These are phyloP conservation scores for Sarcomyxa edulis DNA, from an alignment of 768 basidiomycete genomes.

Conservation along the genomic window DNA sequence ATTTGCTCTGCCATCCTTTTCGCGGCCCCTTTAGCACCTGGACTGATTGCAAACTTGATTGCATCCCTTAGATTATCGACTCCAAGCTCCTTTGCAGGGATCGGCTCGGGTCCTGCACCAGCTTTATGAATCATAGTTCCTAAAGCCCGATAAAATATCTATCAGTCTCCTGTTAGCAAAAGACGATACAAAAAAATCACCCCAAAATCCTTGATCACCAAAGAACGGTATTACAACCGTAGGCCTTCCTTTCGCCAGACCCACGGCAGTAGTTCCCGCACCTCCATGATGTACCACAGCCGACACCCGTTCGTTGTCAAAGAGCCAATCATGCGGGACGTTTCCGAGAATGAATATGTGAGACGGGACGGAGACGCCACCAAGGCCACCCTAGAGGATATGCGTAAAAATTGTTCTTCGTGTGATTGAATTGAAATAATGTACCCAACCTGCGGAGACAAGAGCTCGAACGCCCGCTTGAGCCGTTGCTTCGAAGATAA, in stretches of 20 bases:
- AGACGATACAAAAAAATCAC: conserved; percentile 18
- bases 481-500: conserved; percentile 52
- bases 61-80: conserved; percentile 47
- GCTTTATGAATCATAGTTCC: conserved; percentile 59
- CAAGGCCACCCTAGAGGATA: conserved; percentile 42
- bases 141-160: conserved; percentile 18
- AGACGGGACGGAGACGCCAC: conserved; percentile 42
- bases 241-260: conserved; percentile 51
- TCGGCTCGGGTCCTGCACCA: conserved; percentile 58
- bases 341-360: conserved; percentile 61
- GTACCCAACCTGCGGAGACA: conserved; percentile 59
- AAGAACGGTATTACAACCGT: conserved; percentile 65
- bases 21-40: conserved; percentile 44
- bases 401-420: not conserved
- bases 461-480: conserved; percentile 53
- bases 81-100: conserved; percentile 45
- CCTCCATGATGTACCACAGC: conserved; percentile 65
- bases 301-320: conserved; percentile 44
- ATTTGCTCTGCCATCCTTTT: conserved; percentile 45
- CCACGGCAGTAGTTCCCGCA: conserved; percentile 63
- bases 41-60: conserved; percentile 41
- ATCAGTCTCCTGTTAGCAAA: conserved; percentile 20
- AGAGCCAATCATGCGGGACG: conserved; percentile 69
- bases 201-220: conserved; percentile 60
- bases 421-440: conserved; percentile 4